phyloP scores from a whole-genome alignment of 768 basidiomycete species.

The Dioszegia crocea region DNA sequence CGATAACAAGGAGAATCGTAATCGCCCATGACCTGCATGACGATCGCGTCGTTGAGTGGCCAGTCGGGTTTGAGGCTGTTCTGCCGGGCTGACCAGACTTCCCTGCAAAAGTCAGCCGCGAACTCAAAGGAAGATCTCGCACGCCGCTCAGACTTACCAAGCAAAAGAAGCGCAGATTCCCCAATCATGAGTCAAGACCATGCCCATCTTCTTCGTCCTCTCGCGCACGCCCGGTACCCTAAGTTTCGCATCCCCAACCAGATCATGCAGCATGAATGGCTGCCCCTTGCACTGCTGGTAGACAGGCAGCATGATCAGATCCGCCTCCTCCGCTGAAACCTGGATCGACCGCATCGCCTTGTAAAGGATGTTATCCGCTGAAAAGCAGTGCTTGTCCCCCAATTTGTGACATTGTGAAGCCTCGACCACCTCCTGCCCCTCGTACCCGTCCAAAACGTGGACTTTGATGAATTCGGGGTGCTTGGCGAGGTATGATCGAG shows the following conservation, averaged over 20 bases:
- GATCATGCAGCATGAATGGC: conserved; percentile 35
- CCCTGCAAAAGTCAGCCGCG: conserved; percentile 19
- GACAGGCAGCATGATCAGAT: conserved; percentile 44
- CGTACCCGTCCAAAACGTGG: conserved; percentile 43
- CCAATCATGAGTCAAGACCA: conserved; percentile 50
- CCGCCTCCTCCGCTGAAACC: conserved; percentile 47
- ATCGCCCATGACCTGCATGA: conserved; percentile 50
- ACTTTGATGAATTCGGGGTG: conserved; percentile 42
- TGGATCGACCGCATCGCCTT: conserved; percentile 38
- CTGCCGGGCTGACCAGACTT: conserved; percentile 43
- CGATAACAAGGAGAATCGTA: conserved; percentile 49
- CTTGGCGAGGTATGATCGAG: conserved; percentile 28
- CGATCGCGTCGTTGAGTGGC: conserved; percentile 41
- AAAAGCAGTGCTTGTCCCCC: conserved; percentile 44
- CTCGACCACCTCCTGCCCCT: conserved; percentile 36
- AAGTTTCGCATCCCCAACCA: conserved; percentile 28
- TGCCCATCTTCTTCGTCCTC: conserved; percentile 27
- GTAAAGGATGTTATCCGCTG: conserved; percentile 47
- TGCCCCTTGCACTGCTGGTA: conserved; percentile 45
- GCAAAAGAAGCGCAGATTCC: conserved; percentile 46
- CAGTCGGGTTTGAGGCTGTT: conserved; percentile 33
- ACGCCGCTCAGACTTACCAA: conserved; percentile 42
- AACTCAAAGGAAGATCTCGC: not conserved
- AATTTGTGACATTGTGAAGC: conserved; percentile 39
- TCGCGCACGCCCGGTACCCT: conserved; percentile 32